These are phyloP conservation scores for Styphnolobium japonicum DNA, from an alignment of 306 rosid species.

Conservation along the genomic window DNA sequence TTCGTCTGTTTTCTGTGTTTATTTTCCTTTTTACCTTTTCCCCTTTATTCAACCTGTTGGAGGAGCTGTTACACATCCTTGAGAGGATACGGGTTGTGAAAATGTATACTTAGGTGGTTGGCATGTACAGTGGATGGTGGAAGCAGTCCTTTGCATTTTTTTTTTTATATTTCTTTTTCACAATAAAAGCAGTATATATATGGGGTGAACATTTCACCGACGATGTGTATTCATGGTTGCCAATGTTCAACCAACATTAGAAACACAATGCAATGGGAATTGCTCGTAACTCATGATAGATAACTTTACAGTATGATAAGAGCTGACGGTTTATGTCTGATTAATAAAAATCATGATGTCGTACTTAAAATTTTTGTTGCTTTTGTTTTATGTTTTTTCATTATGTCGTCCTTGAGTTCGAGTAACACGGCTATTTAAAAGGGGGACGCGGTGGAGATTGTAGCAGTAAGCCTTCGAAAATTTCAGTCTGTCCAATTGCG, in stretches of 20 bases:
- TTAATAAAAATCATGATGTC: not conserved
- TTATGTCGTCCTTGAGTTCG: no score
- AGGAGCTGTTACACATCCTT: slow-evolving; percentile 62
- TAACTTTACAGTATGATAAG: not conserved
- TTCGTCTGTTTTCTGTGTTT: slow-evolving; percentile 42
- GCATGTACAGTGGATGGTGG: slow-evolving; percentile 81
- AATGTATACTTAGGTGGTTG: slow-evolving; percentile 76
- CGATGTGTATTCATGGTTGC: slow-evolving; percentile 39
- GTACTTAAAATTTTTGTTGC: no score
- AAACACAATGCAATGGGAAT: slow-evolving; percentile 44
- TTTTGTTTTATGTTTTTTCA: no score
- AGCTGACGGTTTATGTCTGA: not conserved
- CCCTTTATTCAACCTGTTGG: slow-evolving; percentile 57
- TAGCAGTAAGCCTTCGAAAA: no score
- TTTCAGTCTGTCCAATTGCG: no score
- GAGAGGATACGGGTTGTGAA: slow-evolving; percentile 61
- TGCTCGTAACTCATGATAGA: slow-evolving; percentile 15
- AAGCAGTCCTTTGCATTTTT: slow-evolving; percentile 44
- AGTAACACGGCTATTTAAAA: no score
- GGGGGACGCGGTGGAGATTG: no score
- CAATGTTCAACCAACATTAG: slow-evolving; percentile 41
- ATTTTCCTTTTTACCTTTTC: slow-evolving; percentile 26
- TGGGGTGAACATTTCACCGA: slow-evolving; percentile 49
- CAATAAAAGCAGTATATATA: slow-evolving; percentile 73
- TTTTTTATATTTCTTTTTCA: not conserved